A percentile compares a stretch with the other conserved stretches of the same genome.
phyloP scores from a whole-genome alignment of 2,329 filamentous ascomycete genomes.

The Microcyclosporella mali region DNA sequence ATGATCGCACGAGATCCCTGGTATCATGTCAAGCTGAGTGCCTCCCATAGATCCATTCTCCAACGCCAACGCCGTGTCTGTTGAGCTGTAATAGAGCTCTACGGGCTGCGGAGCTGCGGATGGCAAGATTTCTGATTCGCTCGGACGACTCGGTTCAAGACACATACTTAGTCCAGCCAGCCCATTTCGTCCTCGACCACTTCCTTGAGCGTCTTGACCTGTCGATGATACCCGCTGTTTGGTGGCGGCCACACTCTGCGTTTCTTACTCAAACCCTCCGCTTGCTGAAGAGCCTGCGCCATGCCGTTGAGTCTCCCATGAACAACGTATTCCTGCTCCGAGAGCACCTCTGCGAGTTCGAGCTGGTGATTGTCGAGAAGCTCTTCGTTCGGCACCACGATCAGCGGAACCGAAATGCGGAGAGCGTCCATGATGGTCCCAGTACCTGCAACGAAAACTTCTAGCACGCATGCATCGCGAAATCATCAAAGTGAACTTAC shows the following conservation, averaged over 20 bases:
- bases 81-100: no score
- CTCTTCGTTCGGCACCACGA: constrained; percentile 79
- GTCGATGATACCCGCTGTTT: constrained; percentile 39
- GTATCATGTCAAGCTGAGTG: no score
- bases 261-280: constrained; percentile 41
- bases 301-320: constrained; percentile 59
- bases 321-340: constrained; percentile 69
- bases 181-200: constrained; percentile 55
- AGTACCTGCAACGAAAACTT: constrained; percentile 56
- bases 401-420: constrained; percentile 65
- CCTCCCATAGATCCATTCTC: no score
- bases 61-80: no score
- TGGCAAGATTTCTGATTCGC: no score
- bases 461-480: not conserved
- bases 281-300: constrained; percentile 40
- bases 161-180: constrained; percentile 48
- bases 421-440: constrained; percentile 83
- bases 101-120: no score
- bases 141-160: no score
- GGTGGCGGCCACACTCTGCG: constrained; percentile 47
- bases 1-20: no score
- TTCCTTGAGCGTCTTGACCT: constrained; percentile 39
- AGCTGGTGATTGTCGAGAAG: constrained; percentile 87
- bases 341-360: constrained; percentile 74
- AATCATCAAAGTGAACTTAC: constrained; percentile 43